phyloP scores from a whole-genome alignment of 108 stramenopile genomes.

The Fistulifera pelliculosa region DNA sequence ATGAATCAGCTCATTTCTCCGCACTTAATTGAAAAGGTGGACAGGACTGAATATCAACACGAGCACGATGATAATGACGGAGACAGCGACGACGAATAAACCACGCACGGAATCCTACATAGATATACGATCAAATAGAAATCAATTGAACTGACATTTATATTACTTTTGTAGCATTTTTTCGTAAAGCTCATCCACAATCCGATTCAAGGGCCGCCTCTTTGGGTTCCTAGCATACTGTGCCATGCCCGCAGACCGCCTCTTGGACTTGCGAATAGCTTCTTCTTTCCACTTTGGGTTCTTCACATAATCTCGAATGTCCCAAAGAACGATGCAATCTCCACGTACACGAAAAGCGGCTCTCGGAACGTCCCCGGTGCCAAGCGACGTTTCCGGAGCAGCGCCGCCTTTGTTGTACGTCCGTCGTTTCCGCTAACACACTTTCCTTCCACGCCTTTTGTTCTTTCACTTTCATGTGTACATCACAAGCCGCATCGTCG shows the following conservation, averaged over 20 bases:
- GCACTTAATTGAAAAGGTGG: slow-evolving; percentile 75
- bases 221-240: neutral
- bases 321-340: slow-evolving; percentile 50
- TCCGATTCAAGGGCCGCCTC: neutral
- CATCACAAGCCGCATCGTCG: neutral
- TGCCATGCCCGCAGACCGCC: slow-evolving; percentile 8
- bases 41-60: slow-evolving; percentile 35
- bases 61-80: too few relatives aligned
- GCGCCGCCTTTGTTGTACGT: slow-evolving; percentile 17
- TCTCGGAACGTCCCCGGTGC: slow-evolving; percentile 33
- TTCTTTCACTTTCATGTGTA: neutral
- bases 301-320: slow-evolving; percentile 26
- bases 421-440: slow-evolving; percentile 20
- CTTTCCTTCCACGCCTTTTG: neutral
- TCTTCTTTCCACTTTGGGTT: slow-evolving; percentile 60
- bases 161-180: neutral
- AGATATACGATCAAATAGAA: too few relatives aligned
- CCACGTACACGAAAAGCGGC: slow-evolving; percentile 31
- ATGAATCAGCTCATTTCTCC: slow-evolving; percentile 75
- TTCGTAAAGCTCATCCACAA: slow-evolving; percentile 7
- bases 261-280: slow-evolving; percentile 31
- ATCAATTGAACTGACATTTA: too few relatives aligned
- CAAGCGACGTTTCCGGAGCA: slow-evolving; percentile 13
- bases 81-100: slow-evolving; percentile 23
- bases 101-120: too few relatives aligned